Evolutionary conservation across 352 stramenopile species (phyloP), one percentile per base, ranked within the genome.

Genomic region (Phytophthora quininea): DNA sequence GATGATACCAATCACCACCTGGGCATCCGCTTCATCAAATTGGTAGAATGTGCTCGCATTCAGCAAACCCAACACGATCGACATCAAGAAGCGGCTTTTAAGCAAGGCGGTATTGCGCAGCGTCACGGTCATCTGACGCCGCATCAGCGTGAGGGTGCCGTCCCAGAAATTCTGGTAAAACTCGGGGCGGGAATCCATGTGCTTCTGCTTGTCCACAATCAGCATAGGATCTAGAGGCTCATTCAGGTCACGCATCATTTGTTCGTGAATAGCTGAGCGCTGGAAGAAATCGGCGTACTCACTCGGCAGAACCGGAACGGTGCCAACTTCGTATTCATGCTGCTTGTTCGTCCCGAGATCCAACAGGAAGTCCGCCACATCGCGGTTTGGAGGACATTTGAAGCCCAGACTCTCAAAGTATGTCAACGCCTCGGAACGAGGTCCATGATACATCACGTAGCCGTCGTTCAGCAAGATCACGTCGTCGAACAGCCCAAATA

Each of bases 401-500:
- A 84, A 88, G 1, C 86, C 88, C 27, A 92, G 37, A 35, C 43
- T 55, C 27, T 82, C 78, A 68, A 97, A 97, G 63, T 97, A 94
- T 29, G 64, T 59, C 33, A 87, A 58, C 9, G 64, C 76, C 67
- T 74, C 31, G 74, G 82, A 42, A 75, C 76, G 69, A 82, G 86
- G 52, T 90, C 71, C 52, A 94, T 68, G 71, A 69, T 96, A 98
- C 46, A 98, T 82, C 12, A 98, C 76, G 15, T 82, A 70, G 30
- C 94, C 93, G 53, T 94, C 74, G 71, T 90, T 87, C 35, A 98
- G 58, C 27, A 98, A 33, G 12, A 97, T 88, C 12, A 98, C 61
- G 37, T 98, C 85, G 74, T 98, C 94, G 71, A 98, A 98, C 12
- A 97, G 66, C n/a, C 42, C 45, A 4, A 85, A 74, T 3, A 88